Base-by-base conservation (phyloP, 2,329 filamentous ascomycete species). In the Fonsecaea erecta region DNA sequence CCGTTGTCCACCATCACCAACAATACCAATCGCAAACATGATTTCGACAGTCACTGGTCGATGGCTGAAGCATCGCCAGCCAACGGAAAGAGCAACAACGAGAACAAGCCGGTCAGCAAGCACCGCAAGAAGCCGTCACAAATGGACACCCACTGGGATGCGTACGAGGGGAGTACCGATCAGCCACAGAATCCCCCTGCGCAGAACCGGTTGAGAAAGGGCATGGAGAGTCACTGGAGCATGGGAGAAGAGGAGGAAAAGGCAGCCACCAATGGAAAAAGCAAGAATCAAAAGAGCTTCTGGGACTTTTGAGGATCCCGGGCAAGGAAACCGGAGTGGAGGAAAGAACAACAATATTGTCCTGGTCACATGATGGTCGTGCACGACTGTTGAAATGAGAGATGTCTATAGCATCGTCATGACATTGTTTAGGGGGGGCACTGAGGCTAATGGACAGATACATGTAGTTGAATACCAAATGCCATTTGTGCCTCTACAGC, bases 1-100 rank as follows among this genome's bases (percentile, higher is more conserved):
- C 80, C 88, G 9, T 82, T 91, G 11, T 85, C 84, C 55, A 87
- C 88, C 72, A 86, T 91, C 63, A 90, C 89, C 67, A 92, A 94
- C 77, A 83, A 88, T 64, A 86, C 88, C 74, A 86, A 89, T 76
- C 89, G 91, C 62, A 84, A 83, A 73, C 92, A 93, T 77, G 86
- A 91, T 75, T 93, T 96, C 71, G 88, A 88, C 55, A 78, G 88
- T 21, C 91, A 97, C 72, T 97, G 93, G 81, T 83, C 83, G 58
- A 88, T 96, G 80, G 83, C 84, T 6, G 92, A 96, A 75, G 82
- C 87, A 46, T 86, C 87, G 66, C 86, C 87, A 35, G 79, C 79
- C 46, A 63, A 54, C n/a, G 76, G 76, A 18, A 81, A 81, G 60
- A 71, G 77, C 37, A 77, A 72, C 60, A 71, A 74, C 76, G 73